Evolutionary conservation across 2,329 filamentous ascomycete genomes (phyloP).

Genomic region (Fusarium sublunatum): DNA sequence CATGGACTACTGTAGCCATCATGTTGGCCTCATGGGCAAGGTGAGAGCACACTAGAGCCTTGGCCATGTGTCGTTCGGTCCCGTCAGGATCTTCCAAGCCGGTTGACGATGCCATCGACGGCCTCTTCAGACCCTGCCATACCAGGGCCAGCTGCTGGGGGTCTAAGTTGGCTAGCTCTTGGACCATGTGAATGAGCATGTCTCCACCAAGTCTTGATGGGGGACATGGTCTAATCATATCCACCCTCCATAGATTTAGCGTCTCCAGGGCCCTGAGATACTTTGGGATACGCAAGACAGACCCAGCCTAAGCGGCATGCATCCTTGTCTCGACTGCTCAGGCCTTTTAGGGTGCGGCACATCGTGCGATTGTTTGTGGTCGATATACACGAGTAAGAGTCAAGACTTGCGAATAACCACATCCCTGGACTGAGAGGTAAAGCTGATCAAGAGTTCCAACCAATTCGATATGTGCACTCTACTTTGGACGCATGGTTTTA

Average conservation of each 20-base stretch:
- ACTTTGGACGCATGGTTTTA: not conserved
- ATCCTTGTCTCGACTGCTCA: conserved; percentile 30
- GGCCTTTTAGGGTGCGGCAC: conserved; percentile 28
- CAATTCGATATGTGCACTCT: not conserved
- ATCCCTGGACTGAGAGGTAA: conserved; percentile 8
- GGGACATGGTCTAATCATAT: conserved; percentile 26
- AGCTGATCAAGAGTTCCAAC: conserved; percentile 10
- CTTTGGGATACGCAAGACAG: conserved; percentile 42
- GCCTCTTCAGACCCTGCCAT: conserved; percentile 33
- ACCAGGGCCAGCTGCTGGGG: conserved; percentile 25
- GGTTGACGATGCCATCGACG: conserved; percentile 31
- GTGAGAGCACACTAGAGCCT: conserved; percentile 28
- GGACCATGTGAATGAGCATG: conserved; percentile 37
- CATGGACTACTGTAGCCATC: conserved; percentile 30
- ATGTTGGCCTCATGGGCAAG: conserved; percentile 40
- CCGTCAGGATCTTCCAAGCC: conserved; percentile 38
- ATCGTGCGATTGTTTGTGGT: conserved; percentile 37
- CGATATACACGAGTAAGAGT: conserved; percentile 26
- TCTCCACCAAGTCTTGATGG: conserved; percentile 41
- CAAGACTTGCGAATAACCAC: conserved; percentile 9
- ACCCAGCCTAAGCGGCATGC: conserved; percentile 35
- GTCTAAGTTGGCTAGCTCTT: conserved; percentile 29
- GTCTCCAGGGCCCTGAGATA: conserved; percentile 41
- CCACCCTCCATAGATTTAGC: conserved; percentile 43
- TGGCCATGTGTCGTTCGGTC: conserved; percentile 41